Evolutionary conservation across 345 rosid species (phyloP), one percentile per base, ranked within the genome.

Genomic region (Citrus glauca): DNA sequence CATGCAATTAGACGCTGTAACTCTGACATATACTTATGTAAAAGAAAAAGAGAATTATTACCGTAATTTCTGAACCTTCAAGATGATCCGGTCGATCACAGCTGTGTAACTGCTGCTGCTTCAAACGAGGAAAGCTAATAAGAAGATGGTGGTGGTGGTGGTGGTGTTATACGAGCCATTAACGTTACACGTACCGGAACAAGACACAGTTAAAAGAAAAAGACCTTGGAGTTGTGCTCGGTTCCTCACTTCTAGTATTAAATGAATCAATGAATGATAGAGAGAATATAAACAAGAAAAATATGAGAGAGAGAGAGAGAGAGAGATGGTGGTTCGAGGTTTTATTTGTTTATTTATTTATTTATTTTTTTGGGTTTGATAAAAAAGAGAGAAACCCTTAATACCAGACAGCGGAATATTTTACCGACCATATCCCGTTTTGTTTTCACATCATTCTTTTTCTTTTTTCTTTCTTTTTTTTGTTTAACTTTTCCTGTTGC

Each of bases 381-480:
- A 60, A 56, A 74, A 65, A 27, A 19, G 70, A n/a, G 50, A 27
- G 81, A 79, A 74, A 45, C 73, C 84, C 89, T 78, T 77, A 80
- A 85, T 85, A 81, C 89, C 91, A 85, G 89, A 90, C 91, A 86
- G 82, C 90, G 83, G 81, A 81, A 82, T 79, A 82, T 76, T 77
- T 77, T 82, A 81, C 84, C 72, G 72, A 78, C 62, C 61, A 56
- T 78, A 75, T 78, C 82, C 70, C 66, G 76, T 82, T 81, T 82
- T 81, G 77, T 78, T 67, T 82, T 82, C 80, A 72, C 60, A 71
- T 80, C 83, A 66, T 32, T 30, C 11, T 27, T 33, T 25, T 38
- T 66, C 22, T 57, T 71, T 59, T 30, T 27, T 45, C 33, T 37
- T 32, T 11, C 37, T 38, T n/a, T 0, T 17, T 56, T 42, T 16